phyloP scores from a whole-genome alignment of 495 filamentous ascomycete genomes.

The Aspergillus campestris region DNA sequence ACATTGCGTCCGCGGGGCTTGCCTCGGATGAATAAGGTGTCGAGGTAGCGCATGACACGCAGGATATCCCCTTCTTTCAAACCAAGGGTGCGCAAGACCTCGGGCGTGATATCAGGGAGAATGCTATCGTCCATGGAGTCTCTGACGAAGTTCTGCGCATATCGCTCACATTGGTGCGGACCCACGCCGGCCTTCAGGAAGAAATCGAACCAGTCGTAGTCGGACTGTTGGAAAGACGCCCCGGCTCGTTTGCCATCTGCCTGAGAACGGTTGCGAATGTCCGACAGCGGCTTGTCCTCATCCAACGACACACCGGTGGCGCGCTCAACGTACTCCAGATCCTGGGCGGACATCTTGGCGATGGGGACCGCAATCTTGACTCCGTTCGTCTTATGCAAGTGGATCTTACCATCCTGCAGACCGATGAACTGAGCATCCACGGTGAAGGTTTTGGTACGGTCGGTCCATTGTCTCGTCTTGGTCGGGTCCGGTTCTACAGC shows the following conservation, averaged over 20 bases:
- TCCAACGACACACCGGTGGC: slow-evolving; percentile 81
- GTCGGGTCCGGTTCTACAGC: slow-evolving; percentile 67
- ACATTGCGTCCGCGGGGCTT: slow-evolving; percentile 54
- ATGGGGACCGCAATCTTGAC: slow-evolving; percentile 97
- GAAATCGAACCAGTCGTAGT: slow-evolving; percentile 99
- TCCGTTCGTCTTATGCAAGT: slow-evolving; percentile 94
- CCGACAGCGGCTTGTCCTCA: slow-evolving; percentile 90
- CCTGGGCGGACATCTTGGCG: slow-evolving; percentile 87
- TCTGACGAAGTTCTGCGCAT: slow-evolving; percentile 74
- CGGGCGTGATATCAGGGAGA: slow-evolving; percentile 75
- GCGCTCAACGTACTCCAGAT: slow-evolving; percentile 89
- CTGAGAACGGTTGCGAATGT: slow-evolving; percentile 49
- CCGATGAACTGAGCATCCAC: slow-evolving; percentile 97
- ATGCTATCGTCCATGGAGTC: slow-evolving; percentile 95
- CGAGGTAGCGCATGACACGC: slow-evolving; percentile 83
- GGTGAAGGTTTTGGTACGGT: slow-evolving; percentile 89
- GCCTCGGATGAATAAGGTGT: slow-evolving; percentile 65
- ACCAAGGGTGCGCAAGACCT: slow-evolving; percentile 74
- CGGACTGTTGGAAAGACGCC: slow-evolving; percentile 47
- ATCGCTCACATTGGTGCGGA: slow-evolving; percentile 86
- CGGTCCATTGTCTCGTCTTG: slow-evolving; percentile 87
- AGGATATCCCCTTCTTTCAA: slow-evolving; percentile 94
- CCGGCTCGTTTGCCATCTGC: slow-evolving; percentile 35
- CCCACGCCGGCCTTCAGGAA: slow-evolving; percentile 88
- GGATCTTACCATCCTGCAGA: slow-evolving; percentile 84